These are phyloP conservation scores for Solanum ahanhuiri DNA, from an alignment of 257 asterid genomes.

Conservation along the genomic window DNA sequence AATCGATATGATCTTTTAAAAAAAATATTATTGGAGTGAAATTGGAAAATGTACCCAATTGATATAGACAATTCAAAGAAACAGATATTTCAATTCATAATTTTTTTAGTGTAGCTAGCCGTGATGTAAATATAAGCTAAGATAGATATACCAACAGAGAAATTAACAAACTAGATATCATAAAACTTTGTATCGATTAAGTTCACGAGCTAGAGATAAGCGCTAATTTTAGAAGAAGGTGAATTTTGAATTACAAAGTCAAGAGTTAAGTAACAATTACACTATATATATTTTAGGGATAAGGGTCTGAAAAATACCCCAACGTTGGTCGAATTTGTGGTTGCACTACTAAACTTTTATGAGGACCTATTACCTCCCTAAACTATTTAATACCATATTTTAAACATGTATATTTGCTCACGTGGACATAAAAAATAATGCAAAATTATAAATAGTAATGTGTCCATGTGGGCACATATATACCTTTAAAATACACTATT, in stretches of 20 bases:
- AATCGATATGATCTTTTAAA: accelerated
- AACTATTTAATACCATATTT: no score
- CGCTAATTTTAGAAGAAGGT: not conserved
- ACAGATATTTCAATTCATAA: not conserved
- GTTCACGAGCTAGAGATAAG: not conserved
- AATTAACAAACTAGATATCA: not conserved
- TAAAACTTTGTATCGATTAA: not conserved
- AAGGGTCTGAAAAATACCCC: no score
- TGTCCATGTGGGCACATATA: no score
- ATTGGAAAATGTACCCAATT: not conserved
- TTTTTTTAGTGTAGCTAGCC: not conserved
- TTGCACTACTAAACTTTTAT: no score
- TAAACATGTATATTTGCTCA: no score
- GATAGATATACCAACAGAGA: not conserved
- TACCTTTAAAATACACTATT: no score
- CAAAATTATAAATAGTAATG: no score
- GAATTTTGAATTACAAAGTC: not conserved
- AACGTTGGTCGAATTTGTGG: no score
- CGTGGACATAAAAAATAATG: no score
- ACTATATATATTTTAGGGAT: not conserved
- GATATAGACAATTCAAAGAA: not conserved
- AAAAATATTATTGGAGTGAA: not conserved
- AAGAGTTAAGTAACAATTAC: not conserved
- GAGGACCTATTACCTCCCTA: no score
- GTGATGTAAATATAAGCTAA: not conserved